Evolutionary conservation across 768 basidiomycete species (phyloP).

Genomic region (Lactarius pseudohatsudake): DNA sequence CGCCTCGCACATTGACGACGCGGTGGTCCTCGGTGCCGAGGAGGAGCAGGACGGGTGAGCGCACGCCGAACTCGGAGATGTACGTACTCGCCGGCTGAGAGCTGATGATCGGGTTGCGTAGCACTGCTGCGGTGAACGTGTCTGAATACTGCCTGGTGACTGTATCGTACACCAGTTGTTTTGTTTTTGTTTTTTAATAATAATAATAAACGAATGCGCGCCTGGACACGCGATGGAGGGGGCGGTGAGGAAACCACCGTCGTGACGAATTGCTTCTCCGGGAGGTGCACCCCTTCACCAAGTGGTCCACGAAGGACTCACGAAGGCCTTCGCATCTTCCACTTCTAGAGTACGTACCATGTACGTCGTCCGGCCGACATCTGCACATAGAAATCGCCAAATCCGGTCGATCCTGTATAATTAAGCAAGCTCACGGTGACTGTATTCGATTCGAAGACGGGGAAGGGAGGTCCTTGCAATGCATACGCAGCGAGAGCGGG

Average conservation of each 20-base stretch:
- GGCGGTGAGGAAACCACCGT: conserved; percentile 33
- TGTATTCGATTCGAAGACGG: conserved; percentile 9
- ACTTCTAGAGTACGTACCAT: conserved; percentile 36
- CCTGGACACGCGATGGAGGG: too few species aligned
- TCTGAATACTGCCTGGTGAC: too few species aligned
- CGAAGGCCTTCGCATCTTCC: conserved; percentile 33
- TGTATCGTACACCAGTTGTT: too few species aligned
- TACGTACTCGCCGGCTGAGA: too few species aligned
- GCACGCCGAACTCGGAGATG: not conserved
- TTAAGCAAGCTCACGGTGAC: conserved; percentile 34
- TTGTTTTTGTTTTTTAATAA: too few species aligned
- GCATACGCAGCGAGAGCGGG: conserved; percentile 23
- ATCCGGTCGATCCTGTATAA: conserved; percentile 39
- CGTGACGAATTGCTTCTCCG: conserved; percentile 32
- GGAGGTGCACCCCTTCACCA: conserved; percentile 27
- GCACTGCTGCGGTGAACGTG: too few species aligned
- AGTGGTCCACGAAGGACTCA: conserved; percentile 31
- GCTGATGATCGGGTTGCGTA: too few species aligned
- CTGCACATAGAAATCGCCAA: conserved; percentile 35
- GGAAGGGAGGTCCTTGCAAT: conserved; percentile 26
- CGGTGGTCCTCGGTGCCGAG: conserved; percentile 37
- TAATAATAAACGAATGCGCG: too few species aligned
- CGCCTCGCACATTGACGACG: conserved; percentile 31
- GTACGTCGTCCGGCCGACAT: conserved; percentile 32
- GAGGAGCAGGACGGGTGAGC: conserved; percentile 36